phyloP scores from a whole-genome alignment of 2,329 filamentous ascomycete species.

The Massarina eburnea region DNA sequence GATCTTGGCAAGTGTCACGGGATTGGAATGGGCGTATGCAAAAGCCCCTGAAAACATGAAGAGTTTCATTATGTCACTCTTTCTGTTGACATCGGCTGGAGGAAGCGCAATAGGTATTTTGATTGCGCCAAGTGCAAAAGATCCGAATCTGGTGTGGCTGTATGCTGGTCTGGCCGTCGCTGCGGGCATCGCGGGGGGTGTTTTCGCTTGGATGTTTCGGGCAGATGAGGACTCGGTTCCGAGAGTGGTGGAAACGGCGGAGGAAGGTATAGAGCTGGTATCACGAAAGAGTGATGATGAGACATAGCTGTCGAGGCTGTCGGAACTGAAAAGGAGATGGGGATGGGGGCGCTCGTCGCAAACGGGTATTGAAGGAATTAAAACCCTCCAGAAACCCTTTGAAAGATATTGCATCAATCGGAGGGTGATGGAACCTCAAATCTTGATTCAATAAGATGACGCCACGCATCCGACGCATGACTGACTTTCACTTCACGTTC shows the following conservation, averaged over 20 bases:
- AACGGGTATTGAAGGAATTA: no score
- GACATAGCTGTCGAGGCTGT: no score
- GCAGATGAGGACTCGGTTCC: conserved; percentile 9
- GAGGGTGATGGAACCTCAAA: no score
- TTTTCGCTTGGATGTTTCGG: conserved; percentile 58
- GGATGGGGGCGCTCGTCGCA: no score
- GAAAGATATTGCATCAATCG: no score
- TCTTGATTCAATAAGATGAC: no score
- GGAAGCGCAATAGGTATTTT: conserved; percentile 63
- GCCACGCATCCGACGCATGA: no score
- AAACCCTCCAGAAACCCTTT: background rate
- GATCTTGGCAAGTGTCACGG: conserved; percentile 52
- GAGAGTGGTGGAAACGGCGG: conserved; percentile 10
- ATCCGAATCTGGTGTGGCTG: conserved; percentile 69
- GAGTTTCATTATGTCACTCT: conserved; percentile 57
- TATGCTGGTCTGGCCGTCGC: conserved; percentile 60
- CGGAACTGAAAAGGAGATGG: no score
- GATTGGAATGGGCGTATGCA: conserved; percentile 51
- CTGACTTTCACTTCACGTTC: conserved; percentile 10
- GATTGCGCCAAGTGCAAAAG: conserved; percentile 60
- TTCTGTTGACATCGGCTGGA: conserved; percentile 61
- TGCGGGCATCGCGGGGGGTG: conserved; percentile 51
- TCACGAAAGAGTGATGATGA: conserved; percentile 4
- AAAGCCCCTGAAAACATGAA: conserved; percentile 52
- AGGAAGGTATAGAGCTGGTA: conserved; percentile 14